Evolutionary conservation across 176 grass and related monocot species (phyloP).

Genomic region (Secale cereale): DNA sequence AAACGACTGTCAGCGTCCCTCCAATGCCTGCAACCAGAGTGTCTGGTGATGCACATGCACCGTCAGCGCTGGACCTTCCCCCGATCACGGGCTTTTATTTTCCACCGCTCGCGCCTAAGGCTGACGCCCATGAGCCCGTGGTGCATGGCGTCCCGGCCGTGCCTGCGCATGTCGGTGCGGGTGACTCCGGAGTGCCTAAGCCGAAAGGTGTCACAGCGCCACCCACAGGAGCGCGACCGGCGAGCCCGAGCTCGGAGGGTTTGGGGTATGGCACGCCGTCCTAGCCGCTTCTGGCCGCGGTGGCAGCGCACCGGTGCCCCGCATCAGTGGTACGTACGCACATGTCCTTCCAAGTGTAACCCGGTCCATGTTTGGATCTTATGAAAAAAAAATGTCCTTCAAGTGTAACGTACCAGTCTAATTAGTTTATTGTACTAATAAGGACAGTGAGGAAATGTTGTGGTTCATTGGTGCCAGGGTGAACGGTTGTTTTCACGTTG

Average conservation of each 20-base stretch:
- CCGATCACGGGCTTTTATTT: neutral
- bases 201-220: slow-evolving; percentile 1
- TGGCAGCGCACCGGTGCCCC: too few relatives aligned
- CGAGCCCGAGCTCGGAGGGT: neutral
- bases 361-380: too few relatives aligned
- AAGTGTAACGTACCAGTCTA: neutral
- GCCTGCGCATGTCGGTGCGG: neutral
- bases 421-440: neutral
- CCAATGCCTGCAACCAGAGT: neutral
- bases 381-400: too few relatives aligned
- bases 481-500: neutral
- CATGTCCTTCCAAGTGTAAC: too few relatives aligned
- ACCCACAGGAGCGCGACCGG: neutral
- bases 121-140: neutral
- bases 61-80: neutral
- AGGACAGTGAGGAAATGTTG: neutral
- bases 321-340: too few relatives aligned
- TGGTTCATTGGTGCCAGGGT: neutral
- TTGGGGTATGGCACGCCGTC: neutral
- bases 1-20: neutral
- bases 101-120: neutral
- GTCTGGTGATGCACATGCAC: neutral
- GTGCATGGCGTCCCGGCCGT: neutral
- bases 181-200: neutral
- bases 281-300: neutral